A percentile compares a stretch with the other conserved stretches of the same genome.
Evolutionary conservation across 345 rosid species (phyloP).

Genomic region (Brassica juncea): DNA sequence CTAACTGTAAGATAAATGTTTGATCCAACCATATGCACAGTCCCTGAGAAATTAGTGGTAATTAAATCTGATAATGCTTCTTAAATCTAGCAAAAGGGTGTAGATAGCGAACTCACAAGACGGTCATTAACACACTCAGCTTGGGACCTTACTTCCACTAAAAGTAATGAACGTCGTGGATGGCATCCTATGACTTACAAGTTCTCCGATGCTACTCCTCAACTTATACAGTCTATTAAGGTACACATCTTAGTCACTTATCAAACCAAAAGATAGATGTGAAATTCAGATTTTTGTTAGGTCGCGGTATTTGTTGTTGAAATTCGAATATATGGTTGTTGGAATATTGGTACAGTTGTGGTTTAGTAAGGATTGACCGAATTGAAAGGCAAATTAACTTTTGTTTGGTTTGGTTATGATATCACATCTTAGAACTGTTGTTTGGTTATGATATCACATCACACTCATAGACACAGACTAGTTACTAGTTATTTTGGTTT

Average conservation of each 20-base stretch:
- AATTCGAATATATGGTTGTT: neutral
- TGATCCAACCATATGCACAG: constrained; percentile 13
- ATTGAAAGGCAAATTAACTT: neutral
- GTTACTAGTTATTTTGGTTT: neutral
- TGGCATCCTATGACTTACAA: constrained; percentile 93
- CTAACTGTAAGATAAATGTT: constrained; percentile 65
- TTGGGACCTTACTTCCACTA: constrained; percentile 82
- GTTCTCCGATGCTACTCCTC: constrained; percentile 76
- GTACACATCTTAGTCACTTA: constrained; percentile 39
- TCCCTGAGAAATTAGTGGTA: neutral
- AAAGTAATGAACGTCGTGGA: constrained; percentile 76
- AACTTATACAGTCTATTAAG: constrained; percentile 73
- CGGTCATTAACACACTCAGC: constrained; percentile 82
- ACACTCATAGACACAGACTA: neutral
- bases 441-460: neutral
- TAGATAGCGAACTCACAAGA: constrained; percentile 71
- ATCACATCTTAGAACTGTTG: neutral
- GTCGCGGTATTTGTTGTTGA: too few relatives aligned
- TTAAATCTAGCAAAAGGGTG: constrained; percentile 70
- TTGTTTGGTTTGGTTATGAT: neutral
- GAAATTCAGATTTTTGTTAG: neutral
- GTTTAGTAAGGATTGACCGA: neutral
- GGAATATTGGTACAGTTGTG: neutral
- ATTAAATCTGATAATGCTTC: constrained; percentile 14
- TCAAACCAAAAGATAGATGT: neutral